phyloP scores from a whole-genome alignment of 2,329 filamentous ascomycete genomes.

The Paracorniculantispora psalliotae region DNA sequence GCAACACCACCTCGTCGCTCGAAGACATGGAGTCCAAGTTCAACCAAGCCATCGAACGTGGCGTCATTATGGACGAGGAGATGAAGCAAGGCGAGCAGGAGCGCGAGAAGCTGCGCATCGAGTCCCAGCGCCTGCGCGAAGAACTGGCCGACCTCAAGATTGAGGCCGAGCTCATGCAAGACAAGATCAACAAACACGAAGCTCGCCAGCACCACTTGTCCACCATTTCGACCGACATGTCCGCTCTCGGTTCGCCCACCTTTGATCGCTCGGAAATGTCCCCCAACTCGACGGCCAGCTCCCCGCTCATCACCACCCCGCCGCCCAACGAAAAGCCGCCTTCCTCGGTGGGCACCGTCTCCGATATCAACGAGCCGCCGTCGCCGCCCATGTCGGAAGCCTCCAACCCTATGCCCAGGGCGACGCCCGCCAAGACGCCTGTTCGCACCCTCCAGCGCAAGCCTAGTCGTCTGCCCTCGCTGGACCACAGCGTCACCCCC shows the following conservation, averaged over 20 bases:
- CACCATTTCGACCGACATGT: conserved; percentile 57
- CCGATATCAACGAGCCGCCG: conserved; percentile 74
- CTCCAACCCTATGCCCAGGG: conserved; percentile 56
- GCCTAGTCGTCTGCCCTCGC: conserved; percentile 47
- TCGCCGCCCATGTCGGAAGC: conserved; percentile 91
- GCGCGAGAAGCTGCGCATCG: conserved; percentile 81
- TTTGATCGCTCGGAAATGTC: conserved; percentile 69
- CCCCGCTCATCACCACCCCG: conserved; percentile 83
- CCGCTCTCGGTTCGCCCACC: conserved; percentile 61
- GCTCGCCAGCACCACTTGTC: conserved; percentile 47
- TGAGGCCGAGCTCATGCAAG: conserved; percentile 87
- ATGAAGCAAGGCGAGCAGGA: conserved; percentile 89
- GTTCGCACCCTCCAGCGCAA: conserved; percentile 34
- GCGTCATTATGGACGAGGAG: conserved; percentile 92
- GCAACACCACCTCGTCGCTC: conserved; percentile 90
- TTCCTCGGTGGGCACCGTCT: conserved; percentile 51
- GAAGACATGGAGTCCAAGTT: conserved; percentile 98
- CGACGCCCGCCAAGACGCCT: conserved; percentile 37
- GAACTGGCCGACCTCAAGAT: conserved; percentile 92
- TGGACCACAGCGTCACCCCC: conserved; percentile 49
- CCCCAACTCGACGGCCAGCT: conserved; percentile 81
- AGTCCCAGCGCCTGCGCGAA: conserved; percentile 82
- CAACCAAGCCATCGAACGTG: conserved; percentile 87
- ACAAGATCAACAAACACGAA: conserved; percentile 78
- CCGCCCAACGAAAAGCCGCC: conserved; percentile 62